Evolutionary conservation across 495 filamentous ascomycete species (phyloP).

Genomic region (Lophiotrema nucula): DNA sequence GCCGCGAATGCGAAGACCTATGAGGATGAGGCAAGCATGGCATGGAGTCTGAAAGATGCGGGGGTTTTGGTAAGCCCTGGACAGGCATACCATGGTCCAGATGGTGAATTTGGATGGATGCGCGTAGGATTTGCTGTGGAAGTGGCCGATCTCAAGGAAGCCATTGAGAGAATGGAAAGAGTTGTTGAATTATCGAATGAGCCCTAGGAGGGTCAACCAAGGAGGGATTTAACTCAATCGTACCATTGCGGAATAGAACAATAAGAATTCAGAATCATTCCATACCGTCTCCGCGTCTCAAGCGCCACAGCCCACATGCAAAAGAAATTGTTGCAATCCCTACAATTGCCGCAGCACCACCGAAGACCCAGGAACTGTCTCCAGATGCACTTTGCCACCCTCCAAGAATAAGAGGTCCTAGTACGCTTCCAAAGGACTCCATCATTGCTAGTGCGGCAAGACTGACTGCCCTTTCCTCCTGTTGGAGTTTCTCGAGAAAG

Average conservation of each 20-base stretch:
- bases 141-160: neutral
- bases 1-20: slow-evolving; percentile 19
- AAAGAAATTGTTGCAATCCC: neutral
- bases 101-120: slow-evolving; percentile 34
- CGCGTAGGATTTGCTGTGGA: slow-evolving; percentile 30
- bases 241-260: neutral
- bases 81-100: slow-evolving; percentile 27
- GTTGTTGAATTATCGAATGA: neutral
- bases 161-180: neutral
- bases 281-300: neutral
- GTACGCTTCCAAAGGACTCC: slow-evolving; percentile 15
- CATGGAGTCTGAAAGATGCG: slow-evolving; percentile 10
- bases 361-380: neutral
- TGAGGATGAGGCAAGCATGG: slow-evolving; percentile 30
- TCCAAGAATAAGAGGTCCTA: slow-evolving; percentile 14
- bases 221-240: neutral
- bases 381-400: neutral
- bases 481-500: neutral
- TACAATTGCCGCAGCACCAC: neutral
- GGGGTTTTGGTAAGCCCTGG: slow-evolving; percentile 34
- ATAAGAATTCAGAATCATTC: neutral
- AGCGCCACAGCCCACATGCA: neutral
- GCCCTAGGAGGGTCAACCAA: neutral
- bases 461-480: neutral
- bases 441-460: slow-evolving; percentile 10